These are phyloP conservation scores for Tulasnella sp. DNA, from an alignment of 768 basidiomycete genomes.

Conservation along the genomic window DNA sequence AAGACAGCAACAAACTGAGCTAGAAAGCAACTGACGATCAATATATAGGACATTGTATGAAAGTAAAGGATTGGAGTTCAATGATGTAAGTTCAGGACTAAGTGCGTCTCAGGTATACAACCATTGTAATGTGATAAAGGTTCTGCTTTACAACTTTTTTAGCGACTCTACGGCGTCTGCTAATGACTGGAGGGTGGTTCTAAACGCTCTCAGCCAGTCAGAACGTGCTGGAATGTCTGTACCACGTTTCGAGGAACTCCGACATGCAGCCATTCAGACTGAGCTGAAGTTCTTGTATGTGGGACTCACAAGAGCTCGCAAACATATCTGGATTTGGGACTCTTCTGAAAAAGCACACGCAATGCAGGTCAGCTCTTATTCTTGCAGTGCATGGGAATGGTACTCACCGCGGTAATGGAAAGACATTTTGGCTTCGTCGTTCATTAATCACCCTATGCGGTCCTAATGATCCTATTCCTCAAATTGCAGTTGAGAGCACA, in stretches of 20 bases:
- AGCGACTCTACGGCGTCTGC: constrained; percentile 41
- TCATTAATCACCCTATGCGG: neutral
- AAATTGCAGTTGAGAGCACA: neutral
- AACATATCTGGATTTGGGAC: constrained; percentile 16
- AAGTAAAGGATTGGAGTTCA: constrained; percentile 54
- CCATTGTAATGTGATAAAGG: no score
- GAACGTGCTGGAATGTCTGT: neutral
- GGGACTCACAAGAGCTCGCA: constrained; percentile 14
- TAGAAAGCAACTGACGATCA: no score
- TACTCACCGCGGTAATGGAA: neutral
- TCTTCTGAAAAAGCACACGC: neutral
- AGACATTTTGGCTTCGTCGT: neutral
- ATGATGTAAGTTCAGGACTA: constrained; percentile 41
- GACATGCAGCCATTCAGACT: constrained; percentile 12
- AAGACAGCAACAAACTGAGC: neutral
- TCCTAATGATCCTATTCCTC: neutral
- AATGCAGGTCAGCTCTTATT: constrained; percentile 1
- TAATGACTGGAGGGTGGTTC: constrained; percentile 47
- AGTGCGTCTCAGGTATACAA: no score
- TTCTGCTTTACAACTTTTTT: constrained; percentile 64
- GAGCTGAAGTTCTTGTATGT: constrained; percentile 17
- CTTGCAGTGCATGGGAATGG: neutral
- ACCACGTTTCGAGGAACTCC: neutral
- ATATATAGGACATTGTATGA: constrained; percentile 42
- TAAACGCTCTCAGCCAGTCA: constrained; percentile 20